Percentiles rank a stretch among this genome's conserved stretches.
Conservation (phyloP, 2,329 filamentous ascomycete species). For the Cytospora piceicola region DNA sequence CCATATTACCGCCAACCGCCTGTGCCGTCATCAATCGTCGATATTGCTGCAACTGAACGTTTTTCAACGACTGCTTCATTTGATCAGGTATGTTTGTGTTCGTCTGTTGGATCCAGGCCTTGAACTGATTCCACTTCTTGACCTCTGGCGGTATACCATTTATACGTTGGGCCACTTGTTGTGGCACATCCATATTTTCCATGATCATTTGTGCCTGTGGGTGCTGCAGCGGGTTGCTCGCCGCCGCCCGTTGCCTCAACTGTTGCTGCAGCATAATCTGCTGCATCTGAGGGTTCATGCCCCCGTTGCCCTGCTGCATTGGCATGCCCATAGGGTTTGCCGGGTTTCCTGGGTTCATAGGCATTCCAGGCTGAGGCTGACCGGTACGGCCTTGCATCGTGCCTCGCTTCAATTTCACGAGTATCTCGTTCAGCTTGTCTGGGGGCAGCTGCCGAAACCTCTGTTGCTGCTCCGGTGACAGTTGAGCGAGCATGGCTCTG, state of each 20-base stretch:
- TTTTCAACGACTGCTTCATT: conserved; percentile 40
- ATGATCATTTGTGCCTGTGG: conserved; percentile 42
- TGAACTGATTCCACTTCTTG: conserved; percentile 55
- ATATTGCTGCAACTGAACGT: conserved; percentile 48
- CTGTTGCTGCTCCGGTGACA: conserved; percentile 52
- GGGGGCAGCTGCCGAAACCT: conserved; percentile 48
- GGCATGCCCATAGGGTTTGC: conserved; percentile 28
- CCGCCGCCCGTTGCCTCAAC: conserved; percentile 29
- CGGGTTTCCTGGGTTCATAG: conserved; percentile 27
- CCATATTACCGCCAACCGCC: background rate
- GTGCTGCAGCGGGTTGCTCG: conserved; percentile 36
- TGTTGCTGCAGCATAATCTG: conserved; percentile 35
- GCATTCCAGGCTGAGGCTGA: conserved; percentile 33
- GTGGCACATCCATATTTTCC: conserved; percentile 54
- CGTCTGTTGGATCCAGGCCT: conserved; percentile 44
- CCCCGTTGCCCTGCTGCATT: conserved; percentile 31
- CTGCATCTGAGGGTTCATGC: conserved; percentile 29
- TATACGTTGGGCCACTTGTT: conserved; percentile 38
- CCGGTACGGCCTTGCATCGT: conserved; percentile 36
- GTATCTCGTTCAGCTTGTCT: conserved; percentile 56
- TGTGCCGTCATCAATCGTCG: conserved; percentile 32
- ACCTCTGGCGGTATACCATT: conserved; percentile 46
- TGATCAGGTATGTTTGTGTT: conserved; percentile 41
- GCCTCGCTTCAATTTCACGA: conserved; percentile 51
- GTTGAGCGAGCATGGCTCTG: conserved; percentile 47